These are phyloP conservation scores for Microsporum ferrugineum DNA, from an alignment of 2,329 filamentous ascomycete species.

Conservation along the genomic window DNA sequence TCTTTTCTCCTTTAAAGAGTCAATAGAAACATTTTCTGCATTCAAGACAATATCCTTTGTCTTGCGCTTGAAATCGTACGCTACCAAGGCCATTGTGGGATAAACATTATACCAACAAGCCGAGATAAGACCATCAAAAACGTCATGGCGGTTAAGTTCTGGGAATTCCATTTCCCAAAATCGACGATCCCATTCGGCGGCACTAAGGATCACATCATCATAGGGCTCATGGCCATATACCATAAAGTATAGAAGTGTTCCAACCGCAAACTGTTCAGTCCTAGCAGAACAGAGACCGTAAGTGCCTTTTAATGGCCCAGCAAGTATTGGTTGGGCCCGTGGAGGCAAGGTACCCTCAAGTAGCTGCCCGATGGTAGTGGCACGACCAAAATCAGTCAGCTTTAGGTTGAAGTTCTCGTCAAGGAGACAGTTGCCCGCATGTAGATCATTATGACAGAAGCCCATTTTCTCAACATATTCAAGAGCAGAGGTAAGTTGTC, in stretches of 20 bases:
- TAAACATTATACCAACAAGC: slow-evolving; percentile 17
- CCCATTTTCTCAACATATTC: slow-evolving; percentile 16
- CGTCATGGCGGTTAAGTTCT: slow-evolving; percentile 14
- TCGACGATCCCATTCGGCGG: slow-evolving; percentile 4
- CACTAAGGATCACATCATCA: background rate
- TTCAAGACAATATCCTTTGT: slow-evolving; percentile 9
- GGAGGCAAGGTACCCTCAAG: slow-evolving; percentile 13
- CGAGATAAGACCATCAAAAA: slow-evolving; percentile 15
- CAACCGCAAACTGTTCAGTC: slow-evolving; percentile 16
- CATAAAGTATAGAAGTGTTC: slow-evolving; percentile 17
- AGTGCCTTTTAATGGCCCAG: slow-evolving; percentile 13
- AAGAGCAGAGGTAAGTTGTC: slow-evolving; percentile 14
- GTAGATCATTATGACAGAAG: slow-evolving; percentile 12
- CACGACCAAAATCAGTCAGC: slow-evolving; percentile 12
- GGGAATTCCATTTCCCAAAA: slow-evolving; percentile 15
- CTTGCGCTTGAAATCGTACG: slow-evolving; percentile 15
- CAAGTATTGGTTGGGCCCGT: slow-evolving; percentile 10
- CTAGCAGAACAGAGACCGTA: slow-evolving; percentile 16
- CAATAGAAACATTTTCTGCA: slow-evolving; percentile 11
- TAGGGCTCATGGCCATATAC: slow-evolving; percentile 16
- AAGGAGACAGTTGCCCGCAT: slow-evolving; percentile 12
- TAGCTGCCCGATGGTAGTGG: slow-evolving; percentile 14
- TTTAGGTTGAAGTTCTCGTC: slow-evolving; percentile 12
- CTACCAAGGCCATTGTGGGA: slow-evolving; percentile 16
- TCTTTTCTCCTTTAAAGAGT: slow-evolving; percentile 3